Base-by-base conservation (phyloP, 2,329 filamentous ascomycete species). In the Pezizomycotina sp. region DNA sequence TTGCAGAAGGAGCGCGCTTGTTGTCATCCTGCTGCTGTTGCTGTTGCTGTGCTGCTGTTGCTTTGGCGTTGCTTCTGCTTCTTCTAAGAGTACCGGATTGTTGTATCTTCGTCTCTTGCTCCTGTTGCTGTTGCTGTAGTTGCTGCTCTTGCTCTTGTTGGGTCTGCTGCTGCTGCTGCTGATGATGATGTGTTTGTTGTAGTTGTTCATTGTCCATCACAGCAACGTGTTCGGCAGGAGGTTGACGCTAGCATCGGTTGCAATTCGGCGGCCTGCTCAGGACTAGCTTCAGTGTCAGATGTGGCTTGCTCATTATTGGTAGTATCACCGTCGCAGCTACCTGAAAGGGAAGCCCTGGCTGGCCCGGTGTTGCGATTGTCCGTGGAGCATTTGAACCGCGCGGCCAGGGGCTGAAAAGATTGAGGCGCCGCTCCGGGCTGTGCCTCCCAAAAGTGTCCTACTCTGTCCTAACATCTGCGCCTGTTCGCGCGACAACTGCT, bases 161-260 rank as follows among this genome's bases (percentile, higher is more conserved):
- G n/a, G 45, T 37, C 21, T 48, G 47, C 16, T 48, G 23, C 39
- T 47, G 45, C 28, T 47, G 43, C 28, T 50, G 48, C 18, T 48
- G 39, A 15, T 50, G 44, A 32, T 53, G 48, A n/a, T 48, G 43
- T n/a, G 46, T 44, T 12, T 45, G 47, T 28, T 56, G 49, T 26
- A 38, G 48, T 32, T 55, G 46, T 29, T 57, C 49, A 27, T 53
- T 51, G 36, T 60, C 56, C 24, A 58, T 58, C 26, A 57, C 56
- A 48, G 57, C 62, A 21, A 82, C 74, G 58, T 83, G 5, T 42
- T 28, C 24, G 38, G 42, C 27, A 43, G 45, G 25, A 46, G 41
- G 18, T 42, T n/a, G n/a, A n/a, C n/a, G n/a, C n/a, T n/a, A n/a
- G n/a, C 41, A 43, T 43, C 41, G 41, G 27, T 36, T 36, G 40